Conservation (phyloP, 2,329 filamentous ascomycete species). For the Scolecobasidium constrictum region DNA sequence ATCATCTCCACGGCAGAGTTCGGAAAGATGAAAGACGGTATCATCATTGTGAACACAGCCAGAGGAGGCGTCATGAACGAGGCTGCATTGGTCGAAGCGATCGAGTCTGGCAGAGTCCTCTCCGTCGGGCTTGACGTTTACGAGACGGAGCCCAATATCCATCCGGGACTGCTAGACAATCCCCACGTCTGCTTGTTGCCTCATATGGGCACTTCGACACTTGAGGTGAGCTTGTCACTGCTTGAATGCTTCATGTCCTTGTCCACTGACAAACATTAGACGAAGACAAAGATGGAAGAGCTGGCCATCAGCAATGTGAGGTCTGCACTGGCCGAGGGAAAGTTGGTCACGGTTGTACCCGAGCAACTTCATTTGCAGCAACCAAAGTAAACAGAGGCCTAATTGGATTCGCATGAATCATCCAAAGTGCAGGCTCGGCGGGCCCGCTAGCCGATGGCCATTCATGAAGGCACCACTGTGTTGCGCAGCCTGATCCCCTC, state of each 20-base stretch:
- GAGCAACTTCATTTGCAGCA: too few species aligned
- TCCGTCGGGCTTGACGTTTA: slow-evolving; percentile 47
- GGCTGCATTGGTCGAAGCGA: slow-evolving; percentile 40
- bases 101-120: slow-evolving; percentile 43
- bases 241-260: slow-evolving; percentile 1
- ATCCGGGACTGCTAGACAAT: slow-evolving; percentile 38
- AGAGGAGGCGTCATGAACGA: slow-evolving; percentile 47
- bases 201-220: slow-evolving; percentile 49
- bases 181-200: slow-evolving; percentile 45
- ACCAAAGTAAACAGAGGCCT: too few species aligned
- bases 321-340: background rate
- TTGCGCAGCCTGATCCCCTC: too few species aligned
- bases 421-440: too few species aligned
- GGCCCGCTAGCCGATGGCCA: too few species aligned
- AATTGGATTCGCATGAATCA: too few species aligned
- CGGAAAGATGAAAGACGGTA: slow-evolving; percentile 43
- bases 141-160: slow-evolving; percentile 44
- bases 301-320: slow-evolving; percentile 1
- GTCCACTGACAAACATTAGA: background rate
- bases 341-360: background rate
- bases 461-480: too few species aligned
- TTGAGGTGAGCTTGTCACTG: slow-evolving; percentile 42
- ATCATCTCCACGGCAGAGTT: slow-evolving; percentile 42
- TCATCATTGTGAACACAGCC: slow-evolving; percentile 48
- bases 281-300: slow-evolving; percentile 3